phyloP scores from a whole-genome alignment of 2,329 filamentous ascomycete species.

The Tolypocladium endophyticum region DNA sequence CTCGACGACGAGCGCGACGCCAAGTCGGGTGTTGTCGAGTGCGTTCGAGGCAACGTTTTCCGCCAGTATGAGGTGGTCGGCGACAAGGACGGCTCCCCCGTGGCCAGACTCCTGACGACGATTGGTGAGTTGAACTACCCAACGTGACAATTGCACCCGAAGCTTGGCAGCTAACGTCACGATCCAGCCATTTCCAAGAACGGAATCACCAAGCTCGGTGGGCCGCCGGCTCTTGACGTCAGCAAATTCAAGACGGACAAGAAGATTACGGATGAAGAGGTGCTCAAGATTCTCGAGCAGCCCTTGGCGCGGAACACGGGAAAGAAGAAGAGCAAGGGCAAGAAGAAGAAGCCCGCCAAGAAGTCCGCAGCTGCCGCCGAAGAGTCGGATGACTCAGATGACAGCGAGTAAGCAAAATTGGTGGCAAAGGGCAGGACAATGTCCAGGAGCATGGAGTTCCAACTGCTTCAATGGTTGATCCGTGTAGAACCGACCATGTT shows the following conservation, averaged over 20 bases:
- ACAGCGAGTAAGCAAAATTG: conserved; percentile 7
- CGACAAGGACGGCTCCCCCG: conserved; percentile 79
- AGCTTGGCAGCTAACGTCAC: not conserved
- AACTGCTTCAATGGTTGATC: not conserved
- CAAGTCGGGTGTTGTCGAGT: conserved; percentile 93
- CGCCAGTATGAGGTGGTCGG: conserved; percentile 94
- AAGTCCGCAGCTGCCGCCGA: conserved; percentile 26
- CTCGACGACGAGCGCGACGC: conserved; percentile 92
- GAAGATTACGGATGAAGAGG: conserved; percentile 93
- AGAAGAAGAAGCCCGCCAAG: conserved; percentile 53
- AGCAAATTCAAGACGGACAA: conserved; percentile 87
- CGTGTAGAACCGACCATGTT: not conserved
- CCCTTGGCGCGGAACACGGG: conserved; percentile 79
- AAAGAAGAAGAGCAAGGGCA: conserved; percentile 88
- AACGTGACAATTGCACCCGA: too few relatives aligned
- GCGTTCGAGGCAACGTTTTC: conserved; percentile 84
- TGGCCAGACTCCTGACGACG: conserved; percentile 81
- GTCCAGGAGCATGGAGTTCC: not conserved
- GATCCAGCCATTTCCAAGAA: conserved; percentile 88
- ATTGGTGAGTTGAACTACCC: conserved; percentile 57
- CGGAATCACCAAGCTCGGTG: conserved; percentile 77
- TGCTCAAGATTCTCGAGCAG: conserved; percentile 87
- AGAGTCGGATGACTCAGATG: conserved; percentile 16
- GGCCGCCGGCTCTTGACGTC: conserved; percentile 64
- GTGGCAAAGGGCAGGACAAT: not conserved